Conservation (phyloP, 352 stramenopile species). For the Phytophthora pseudosyringae region DNA sequence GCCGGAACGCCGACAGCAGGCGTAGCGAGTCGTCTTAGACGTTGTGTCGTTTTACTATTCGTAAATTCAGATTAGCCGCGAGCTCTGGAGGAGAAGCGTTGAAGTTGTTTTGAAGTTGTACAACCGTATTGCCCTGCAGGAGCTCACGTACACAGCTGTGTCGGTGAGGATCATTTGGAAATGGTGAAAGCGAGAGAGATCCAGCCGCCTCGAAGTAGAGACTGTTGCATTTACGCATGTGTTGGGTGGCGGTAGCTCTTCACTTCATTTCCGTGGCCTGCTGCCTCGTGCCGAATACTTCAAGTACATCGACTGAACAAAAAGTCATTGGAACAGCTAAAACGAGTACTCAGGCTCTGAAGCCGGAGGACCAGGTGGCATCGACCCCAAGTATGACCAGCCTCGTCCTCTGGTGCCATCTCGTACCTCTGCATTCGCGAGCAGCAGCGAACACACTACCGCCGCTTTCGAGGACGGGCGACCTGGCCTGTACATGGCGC, state of each 20-base stretch:
- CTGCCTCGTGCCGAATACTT: conserved; percentile 4
- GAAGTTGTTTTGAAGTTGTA: conserved; percentile 13
- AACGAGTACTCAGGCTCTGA: conserved; percentile 4
- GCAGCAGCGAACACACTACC: conserved; percentile 2
- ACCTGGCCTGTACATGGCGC: neutral
- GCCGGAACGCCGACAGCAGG: conserved; percentile 11
- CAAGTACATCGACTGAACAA: neutral
- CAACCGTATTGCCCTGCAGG: neutral
- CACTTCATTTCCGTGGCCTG: neutral
- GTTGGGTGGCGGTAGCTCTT: conserved; percentile 1
- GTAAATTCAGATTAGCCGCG: conserved; percentile 19
- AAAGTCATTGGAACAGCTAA: conserved; percentile 7
- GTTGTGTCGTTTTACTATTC: conserved; percentile 25
- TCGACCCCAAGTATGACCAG: conserved; percentile 30
- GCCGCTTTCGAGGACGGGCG: neutral
- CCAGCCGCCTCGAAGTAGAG: neutral
- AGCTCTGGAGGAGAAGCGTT: conserved; percentile 1
- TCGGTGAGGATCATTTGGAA: conserved; percentile 12
- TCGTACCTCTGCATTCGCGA: conserved; percentile 36
- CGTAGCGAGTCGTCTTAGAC: conserved; percentile 22
- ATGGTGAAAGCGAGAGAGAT: conserved; percentile 5
- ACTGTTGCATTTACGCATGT: neutral
- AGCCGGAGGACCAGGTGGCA: conserved; percentile 33
- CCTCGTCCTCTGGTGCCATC: conserved; percentile 21
- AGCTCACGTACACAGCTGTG: neutral